phyloP scores from a whole-genome alignment of 2,329 filamentous ascomycete species.

The Eutypella sp. region DNA sequence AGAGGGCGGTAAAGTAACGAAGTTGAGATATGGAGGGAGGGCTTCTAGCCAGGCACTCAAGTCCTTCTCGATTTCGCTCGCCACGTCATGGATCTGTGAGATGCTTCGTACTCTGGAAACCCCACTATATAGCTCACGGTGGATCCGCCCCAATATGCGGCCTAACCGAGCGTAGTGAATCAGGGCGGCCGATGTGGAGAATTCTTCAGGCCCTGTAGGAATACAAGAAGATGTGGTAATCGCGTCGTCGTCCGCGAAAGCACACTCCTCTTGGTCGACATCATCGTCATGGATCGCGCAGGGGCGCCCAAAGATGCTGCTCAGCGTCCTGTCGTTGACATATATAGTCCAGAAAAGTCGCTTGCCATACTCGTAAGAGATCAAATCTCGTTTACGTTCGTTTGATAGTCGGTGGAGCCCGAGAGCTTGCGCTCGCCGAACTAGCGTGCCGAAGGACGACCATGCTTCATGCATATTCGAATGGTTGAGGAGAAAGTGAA shows the following conservation, averaged over 20 bases:
- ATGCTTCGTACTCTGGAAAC: not conserved
- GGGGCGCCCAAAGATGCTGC: not conserved
- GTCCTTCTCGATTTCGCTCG: not conserved
- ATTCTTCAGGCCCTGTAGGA: not conserved
- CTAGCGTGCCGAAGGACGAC: not conserved
- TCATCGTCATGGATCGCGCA: not conserved
- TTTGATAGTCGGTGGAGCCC: not conserved
- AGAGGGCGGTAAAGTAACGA: not conserved
- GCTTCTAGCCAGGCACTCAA: not conserved
- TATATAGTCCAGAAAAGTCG: not conserved
- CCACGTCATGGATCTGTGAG: not conserved
- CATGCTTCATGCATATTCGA: not conserved
- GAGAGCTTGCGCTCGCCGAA: not conserved
- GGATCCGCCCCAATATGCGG: not conserved
- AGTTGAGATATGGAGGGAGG: not conserved
- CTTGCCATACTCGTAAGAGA: not conserved
- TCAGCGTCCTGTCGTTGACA: not conserved
- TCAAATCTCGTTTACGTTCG: not conserved
- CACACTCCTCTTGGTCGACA: conserved; percentile 1
- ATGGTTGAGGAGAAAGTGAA: not conserved
- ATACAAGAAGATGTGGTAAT: not conserved
- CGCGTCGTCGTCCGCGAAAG: not conserved
- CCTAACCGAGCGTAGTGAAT: not conserved
- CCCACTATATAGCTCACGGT: not conserved
- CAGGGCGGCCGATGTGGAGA: not conserved